Evolutionary conservation across 805 yeast species (phyloP), one percentile per base, ranked within the genome.

Genomic region (Debaryomyces maramus): DNA sequence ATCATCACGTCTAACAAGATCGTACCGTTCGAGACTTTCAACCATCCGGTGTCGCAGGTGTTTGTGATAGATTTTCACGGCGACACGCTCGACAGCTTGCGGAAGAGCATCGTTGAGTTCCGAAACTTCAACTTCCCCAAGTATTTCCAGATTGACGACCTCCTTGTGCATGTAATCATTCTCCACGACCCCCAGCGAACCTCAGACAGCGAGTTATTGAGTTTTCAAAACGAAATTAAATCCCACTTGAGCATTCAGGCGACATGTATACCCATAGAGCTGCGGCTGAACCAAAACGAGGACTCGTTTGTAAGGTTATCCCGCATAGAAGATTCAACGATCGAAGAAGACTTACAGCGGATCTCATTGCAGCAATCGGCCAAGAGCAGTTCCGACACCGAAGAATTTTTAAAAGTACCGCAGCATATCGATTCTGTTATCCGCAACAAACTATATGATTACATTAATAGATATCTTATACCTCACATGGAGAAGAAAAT

Each of bases 401-500:
- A 31, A 9, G 40, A 52, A 18, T 44, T 45, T 28, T 36, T 57
- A 21, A 39, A 41, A 6, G 51, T 68, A 3, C 72, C 72, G 13
- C 61, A 51, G 19, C 50, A 63, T 5, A 63, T 76, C n/a, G 76
- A 70, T 44, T 50, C 58, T 47, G 58, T 65, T 0, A 47, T 81
- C 19, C 50, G 66, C 8, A 45, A 48, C 7, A 70, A 70, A 36
- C 44, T 80, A 11, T 58, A 67, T 33, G 84, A 80, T 22, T 61
- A 77, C 39, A 65, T 80, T 7, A 63, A 63, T 24, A 74, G 73
- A 46, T 62, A 65, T 34, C 62, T 85, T 42, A 70, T 88, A 1
- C 96, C 97, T 0, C 90, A 81, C 58, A 88, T 93, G 96, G 89
- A 88, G 54, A 65, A 77, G 40, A 84, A 87, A 52, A 77, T 88